These are phyloP conservation scores for Ottelia alismoides DNA, from an alignment of 106 monocot genomes.

Conservation along the genomic window DNA sequence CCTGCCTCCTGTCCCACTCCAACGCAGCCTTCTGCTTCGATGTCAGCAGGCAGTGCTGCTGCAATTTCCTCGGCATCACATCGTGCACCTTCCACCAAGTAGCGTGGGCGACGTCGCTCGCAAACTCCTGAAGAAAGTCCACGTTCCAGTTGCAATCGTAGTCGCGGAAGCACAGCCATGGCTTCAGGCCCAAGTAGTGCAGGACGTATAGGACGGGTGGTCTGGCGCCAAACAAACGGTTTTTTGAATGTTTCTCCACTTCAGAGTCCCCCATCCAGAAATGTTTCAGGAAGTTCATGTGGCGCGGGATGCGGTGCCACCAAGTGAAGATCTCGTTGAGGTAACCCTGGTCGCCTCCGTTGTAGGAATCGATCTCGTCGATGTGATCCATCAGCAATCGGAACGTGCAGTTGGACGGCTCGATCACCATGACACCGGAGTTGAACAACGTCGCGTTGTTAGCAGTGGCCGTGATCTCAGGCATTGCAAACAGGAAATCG, in stretches of 20 bases:
- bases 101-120: constrained; percentile 1
- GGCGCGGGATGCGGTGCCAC: constrained; percentile 2
- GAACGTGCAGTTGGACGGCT: constrained; percentile 3
- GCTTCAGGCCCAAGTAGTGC: constrained; percentile 2
- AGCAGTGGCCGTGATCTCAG: not conserved
- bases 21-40: not conserved
- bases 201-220: not conserved
- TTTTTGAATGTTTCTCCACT: too few species aligned
- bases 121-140: not conserved
- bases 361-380: constrained; percentile 3
- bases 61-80: not conserved
- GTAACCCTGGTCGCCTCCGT: constrained; percentile 3
- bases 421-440: constrained; percentile 2
- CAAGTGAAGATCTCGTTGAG: constrained; percentile 3
- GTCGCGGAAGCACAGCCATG: constrained; percentile 2
- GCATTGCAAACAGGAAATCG: not conserved
- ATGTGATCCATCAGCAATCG: not conserved
- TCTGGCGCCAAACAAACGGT: not conserved
- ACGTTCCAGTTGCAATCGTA: constrained; percentile 4
- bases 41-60: not conserved
- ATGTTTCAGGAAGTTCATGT: not conserved
- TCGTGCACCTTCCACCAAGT: constrained; percentile 1
- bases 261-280: not conserved
- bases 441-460: constrained; percentile 1
- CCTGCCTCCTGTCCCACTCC: constrained; percentile 1